Evolutionary conservation across 2,329 filamentous ascomycete genomes (phyloP), one percentile per base, ranked within the genome.

Genomic region (Botrytis pseudocinerea): DNA sequence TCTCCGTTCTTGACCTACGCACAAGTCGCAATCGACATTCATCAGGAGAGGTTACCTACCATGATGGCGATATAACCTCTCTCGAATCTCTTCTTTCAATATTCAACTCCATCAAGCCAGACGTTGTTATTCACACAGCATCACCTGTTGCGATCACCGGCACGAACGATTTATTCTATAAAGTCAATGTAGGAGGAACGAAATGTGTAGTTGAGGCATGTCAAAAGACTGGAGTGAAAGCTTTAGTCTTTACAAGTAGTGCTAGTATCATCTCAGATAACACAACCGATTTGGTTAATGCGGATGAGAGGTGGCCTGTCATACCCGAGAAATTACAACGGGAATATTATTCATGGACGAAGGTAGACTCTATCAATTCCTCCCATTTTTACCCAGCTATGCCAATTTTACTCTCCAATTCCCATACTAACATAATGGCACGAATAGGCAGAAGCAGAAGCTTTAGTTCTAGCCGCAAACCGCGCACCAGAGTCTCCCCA

Each of bases 81-180:
- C 80, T 84, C 28, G 85, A 85, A 71, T 86, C 86, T 75, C 86
- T 96, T 76, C 81, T 87, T 59, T 84, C 86, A 54, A 83, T 93
- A 62, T 90, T 98, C 78, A 82, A 86, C 46, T 85, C 89, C 76
- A 86, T 90, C 71, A 88, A 87, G 78, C 95, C 95, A 32, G 90
- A 94, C 80, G 89, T 97, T 22, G 93, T 99, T 69, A 91, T 98
- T 79, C 95, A 99, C 83, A 97, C 95, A 2, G 96, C 95, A 32
- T 93, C 91, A 48, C 93, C 93, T 57, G 84, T 87, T 83, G 82
- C 82, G 79, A 79, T 85, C 81, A 83, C 84, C 79, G 82, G 87
- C 79, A 82, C 86, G 78, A 85, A 91, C 76, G 86, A 88, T 28
- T 83, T 93, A 51, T 92, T 96, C 81, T 89, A 89, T 78, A 91